These are phyloP conservation scores for Mycosarcoma mackinlayi DNA, from an alignment of 1,284 basidiomycete genomes.

Conservation along the genomic window DNA sequence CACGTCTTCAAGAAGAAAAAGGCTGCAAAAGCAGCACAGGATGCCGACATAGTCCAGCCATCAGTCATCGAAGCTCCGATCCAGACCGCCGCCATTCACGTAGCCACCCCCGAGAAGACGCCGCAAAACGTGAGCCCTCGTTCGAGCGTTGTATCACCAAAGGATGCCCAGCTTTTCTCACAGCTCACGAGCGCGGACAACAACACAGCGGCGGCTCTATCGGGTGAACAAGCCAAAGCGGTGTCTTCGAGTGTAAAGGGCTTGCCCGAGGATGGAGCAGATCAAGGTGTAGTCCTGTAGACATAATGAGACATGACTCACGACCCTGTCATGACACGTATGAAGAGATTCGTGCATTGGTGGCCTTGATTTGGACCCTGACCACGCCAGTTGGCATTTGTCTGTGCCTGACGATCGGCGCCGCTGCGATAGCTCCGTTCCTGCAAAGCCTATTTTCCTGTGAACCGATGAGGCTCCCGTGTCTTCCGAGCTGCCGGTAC, in stretches of 20 bases:
- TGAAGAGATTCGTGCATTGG: too few relatives aligned
- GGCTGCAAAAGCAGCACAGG: neutral
- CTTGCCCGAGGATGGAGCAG: constrained; percentile 26
- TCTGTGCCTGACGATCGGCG: too few relatives aligned
- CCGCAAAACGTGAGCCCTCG: constrained; percentile 22
- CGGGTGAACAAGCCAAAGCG: constrained; percentile 2
- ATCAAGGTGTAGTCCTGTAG: constrained; percentile 35
- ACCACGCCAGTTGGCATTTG: too few relatives aligned
- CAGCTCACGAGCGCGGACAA: neutral
- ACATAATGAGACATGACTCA: too few relatives aligned
- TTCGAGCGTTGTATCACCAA: constrained; percentile 25
- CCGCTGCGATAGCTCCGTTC: too few relatives aligned
- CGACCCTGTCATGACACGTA: neutral
- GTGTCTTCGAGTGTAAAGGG: constrained; percentile 29
- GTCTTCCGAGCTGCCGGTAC: too few relatives aligned
- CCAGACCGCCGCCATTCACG: constrained; percentile 27
- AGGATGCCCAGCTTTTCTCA: constrained; percentile 11
- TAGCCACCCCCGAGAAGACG: constrained; percentile 30
- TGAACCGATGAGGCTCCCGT: too few relatives aligned
- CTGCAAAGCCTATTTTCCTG: too few relatives aligned
- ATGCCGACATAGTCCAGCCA: neutral
- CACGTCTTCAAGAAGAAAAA: constrained; percentile 30
- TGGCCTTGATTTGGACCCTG: too few relatives aligned
- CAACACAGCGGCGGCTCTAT: neutral
- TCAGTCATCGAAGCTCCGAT: constrained; percentile 7